Base-by-base conservation (phyloP, 257 asterid species). In the Echium plantagineum region DNA sequence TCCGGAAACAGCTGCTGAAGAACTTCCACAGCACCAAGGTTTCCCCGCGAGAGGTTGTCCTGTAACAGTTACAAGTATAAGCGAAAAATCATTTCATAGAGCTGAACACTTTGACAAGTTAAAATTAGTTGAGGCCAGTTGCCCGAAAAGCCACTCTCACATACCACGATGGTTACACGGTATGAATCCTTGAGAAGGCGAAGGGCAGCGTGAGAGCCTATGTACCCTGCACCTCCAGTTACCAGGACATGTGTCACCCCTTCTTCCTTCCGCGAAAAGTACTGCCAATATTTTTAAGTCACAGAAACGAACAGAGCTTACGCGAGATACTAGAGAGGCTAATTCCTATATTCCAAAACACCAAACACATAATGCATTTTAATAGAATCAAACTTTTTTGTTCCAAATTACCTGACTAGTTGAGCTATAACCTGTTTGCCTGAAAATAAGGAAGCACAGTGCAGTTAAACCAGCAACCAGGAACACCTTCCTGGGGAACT, bases 201-300 rank as follows among this genome's bases (percentile, higher is more conserved):
- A 61, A 90, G 69, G 38, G 90, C 85, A 60, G 96, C 94, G 74
- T 90, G 97, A 53, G 97, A 87, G 65, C 97, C 97, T 48, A 90
- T 90, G 75, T 80, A 90, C 19, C 95, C 97, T 65, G 96, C 97
- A 69, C 97, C 97, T 71, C 97, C 96, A 21, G 97, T 90, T 32
- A 90, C 95, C 61, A 90, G 38, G 60, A 89, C 97, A 57, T 89
- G 95, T 6, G 88, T 84, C n/a, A 86, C 90, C 1, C 97, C 95
- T 9, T 82, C 62, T 73, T 86, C 97, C 42, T 76, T 91, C 62
- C 70, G 73, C 31, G 93, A 76, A 70, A 89, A n/a, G 57, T 53
- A 89, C 97, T 89, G 82, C 57, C 72, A 51, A 58, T 18, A 1
- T 8, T 21, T 54, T 13, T 47, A 70, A 26, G 31, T 35, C 66